Base-by-base conservation (phyloP, 352 stramenopile genomes). In the Pythium aphanidermatum region DNA sequence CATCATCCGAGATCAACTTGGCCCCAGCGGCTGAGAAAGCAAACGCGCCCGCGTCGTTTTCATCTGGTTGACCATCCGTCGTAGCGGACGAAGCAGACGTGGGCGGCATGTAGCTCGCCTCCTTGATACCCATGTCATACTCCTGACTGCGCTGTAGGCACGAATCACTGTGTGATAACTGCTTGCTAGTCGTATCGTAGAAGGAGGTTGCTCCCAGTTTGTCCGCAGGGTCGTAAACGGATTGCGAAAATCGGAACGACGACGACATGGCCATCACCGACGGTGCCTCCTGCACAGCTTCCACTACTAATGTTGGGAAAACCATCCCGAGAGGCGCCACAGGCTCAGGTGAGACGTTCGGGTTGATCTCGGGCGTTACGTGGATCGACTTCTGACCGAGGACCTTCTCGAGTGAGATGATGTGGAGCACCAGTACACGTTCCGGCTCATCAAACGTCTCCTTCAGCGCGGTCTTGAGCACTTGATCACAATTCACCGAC, bases 271-370 rank as follows among this genome's bases (percentile, higher is more conserved):
- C 42, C 26, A 70, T 43, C 21, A 63, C 55, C 16, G 51, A 27
- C 58, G 47, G n/a, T 43, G 64, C 0, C 43, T 46, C 13, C 31
- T 70, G 60, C 2, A 69, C 27, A 7, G 67, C 58, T 24, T 86
- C 72, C 24, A 88, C 62, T 4, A 64, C 53, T 4, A 91, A 61
- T 21, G 68, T 87, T 6, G 78, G 79, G 47, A 91, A 91, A 29
- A 91, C 79, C 24, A 88, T 50, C 0, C 51, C 74, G 50, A 91
- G 59, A 9, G 74, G 67, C 34, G 67, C 51, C 11, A 91, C 74
- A 0, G 79, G 79, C 47, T 86, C 77, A 0, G 80, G 80, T n/a
- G 80, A 92, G 21, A 92, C 75, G 54, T 89, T 86, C 25, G 76
- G 74, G 60, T 89, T 84, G 51, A 81, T 75, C 42, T 89, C 76